These are phyloP conservation scores for Adiantum capillusveneris DNA, from an alignment of 75 land plant genomes.

Conservation along the genomic window DNA sequence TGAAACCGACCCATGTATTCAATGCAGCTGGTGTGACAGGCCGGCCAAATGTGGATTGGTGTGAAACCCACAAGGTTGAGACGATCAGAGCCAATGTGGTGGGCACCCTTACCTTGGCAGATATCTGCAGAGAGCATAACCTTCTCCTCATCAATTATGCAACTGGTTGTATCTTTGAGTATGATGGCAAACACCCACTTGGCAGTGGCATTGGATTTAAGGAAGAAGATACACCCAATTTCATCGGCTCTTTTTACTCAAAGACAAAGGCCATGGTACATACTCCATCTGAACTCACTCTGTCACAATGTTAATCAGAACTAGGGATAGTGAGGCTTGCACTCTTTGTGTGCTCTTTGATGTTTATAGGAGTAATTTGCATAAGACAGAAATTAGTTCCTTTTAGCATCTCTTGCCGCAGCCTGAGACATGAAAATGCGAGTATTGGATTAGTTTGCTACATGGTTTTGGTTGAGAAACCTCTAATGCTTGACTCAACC, in stretches of 20 bases:
- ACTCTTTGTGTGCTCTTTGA: too few relatives aligned
- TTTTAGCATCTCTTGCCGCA: too few relatives aligned
- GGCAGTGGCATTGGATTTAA: conserved; percentile 66
- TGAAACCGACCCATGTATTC: conserved; percentile 71
- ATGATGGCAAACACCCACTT: conserved; percentile 48
- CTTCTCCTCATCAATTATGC: conserved; percentile 64
- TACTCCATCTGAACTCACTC: neutral
- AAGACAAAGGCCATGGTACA: conserved; percentile 82
- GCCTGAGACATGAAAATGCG: too few relatives aligned
- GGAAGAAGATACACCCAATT: conserved; percentile 80
- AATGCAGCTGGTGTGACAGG: conserved; percentile 85
- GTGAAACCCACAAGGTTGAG: conserved; percentile 66
- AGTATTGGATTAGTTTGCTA: too few relatives aligned
- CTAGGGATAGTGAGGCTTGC: too few relatives aligned
- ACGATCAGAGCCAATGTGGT: conserved; percentile 66
- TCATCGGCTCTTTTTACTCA: conserved; percentile 69
- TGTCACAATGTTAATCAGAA: neutral
- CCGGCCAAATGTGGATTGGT: conserved; percentile 83
- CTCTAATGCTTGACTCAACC: too few relatives aligned
- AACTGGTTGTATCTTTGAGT: conserved; percentile 79
- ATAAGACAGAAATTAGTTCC: too few relatives aligned
- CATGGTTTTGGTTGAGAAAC: too few relatives aligned
- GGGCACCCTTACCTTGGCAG: conserved; percentile 66
- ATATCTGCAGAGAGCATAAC: conserved; percentile 56
- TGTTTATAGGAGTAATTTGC: too few relatives aligned